Percentiles rank a stretch among this genome's conserved stretches.
Evolutionary conservation across 345 rosid species (phyloP).

Genomic region (Hibiscus mutabilis): DNA sequence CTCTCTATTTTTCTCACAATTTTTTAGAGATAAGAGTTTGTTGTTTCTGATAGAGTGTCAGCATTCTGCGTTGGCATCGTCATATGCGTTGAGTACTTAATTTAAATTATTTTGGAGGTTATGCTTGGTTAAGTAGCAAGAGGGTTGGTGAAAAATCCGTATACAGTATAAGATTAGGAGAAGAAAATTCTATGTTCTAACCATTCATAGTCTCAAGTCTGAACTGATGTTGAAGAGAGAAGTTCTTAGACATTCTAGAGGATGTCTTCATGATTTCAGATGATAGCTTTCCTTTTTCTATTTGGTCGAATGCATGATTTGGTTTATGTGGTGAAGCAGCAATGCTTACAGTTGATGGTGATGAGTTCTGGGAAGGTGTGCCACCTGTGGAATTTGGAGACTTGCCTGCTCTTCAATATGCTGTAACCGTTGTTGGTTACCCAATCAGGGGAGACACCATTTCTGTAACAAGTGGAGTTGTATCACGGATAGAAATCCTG

Average conservation of each 20-base stretch:
- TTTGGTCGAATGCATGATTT: conserved; percentile 5
- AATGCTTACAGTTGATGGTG: conserved; percentile 47
- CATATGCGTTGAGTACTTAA: neutral
- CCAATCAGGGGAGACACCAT: conserved; percentile 76
- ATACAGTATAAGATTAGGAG: neutral
- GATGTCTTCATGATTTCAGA: neutral
- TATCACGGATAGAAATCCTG: conserved; percentile 62
- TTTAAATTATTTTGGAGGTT: neutral
- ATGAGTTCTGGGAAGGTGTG: conserved; percentile 69
- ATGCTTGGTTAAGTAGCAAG: neutral
- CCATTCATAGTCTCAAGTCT: neutral
- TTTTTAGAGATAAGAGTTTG: neutral
- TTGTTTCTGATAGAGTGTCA: neutral
- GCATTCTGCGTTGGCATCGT: neutral
- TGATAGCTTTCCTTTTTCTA: neutral
- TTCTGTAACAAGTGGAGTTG: conserved; percentile 75
- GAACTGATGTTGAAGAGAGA: neutral
- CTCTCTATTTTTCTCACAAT: neutral
- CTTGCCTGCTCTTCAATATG: conserved; percentile 72
- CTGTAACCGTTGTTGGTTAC: conserved; percentile 73
- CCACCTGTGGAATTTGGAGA: conserved; percentile 61
- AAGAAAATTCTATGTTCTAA: too few species aligned
- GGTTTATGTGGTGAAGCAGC: conserved; percentile 31
- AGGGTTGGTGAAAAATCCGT: neutral
- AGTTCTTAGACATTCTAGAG: neutral